Evolutionary conservation across 129 eudicot species (phyloP).

Genomic region (Arctium lappa): DNA sequence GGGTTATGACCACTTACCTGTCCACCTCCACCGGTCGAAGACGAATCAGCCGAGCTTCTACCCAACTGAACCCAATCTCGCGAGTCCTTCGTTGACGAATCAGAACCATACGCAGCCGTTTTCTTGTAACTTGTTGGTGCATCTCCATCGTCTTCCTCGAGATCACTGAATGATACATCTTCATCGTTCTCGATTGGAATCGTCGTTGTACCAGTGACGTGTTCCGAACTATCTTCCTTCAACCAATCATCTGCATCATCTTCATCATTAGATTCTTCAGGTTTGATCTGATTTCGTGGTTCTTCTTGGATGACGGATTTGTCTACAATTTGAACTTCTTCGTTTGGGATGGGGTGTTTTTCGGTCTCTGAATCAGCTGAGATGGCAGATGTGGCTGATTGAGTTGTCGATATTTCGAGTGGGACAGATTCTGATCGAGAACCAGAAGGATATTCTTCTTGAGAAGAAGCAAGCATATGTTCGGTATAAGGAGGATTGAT

Average conservation of each 20-base stretch:
- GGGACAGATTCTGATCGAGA: slow-evolving; percentile 24
- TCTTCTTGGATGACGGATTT: slow-evolving; percentile 49
- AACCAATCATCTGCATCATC: slow-evolving; percentile 88
- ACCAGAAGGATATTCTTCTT: slow-evolving; percentile 35
- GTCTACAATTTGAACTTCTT: slow-evolving; percentile 51
- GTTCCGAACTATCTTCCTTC: slow-evolving; percentile 65
- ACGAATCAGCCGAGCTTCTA: slow-evolving; percentile 33
- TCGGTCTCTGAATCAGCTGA: slow-evolving; percentile 42
- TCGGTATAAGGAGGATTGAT: not conserved
- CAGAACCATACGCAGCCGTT: slow-evolving; percentile 31
- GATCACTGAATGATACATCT: slow-evolving; percentile 93
- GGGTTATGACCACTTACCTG: slow-evolving; percentile 40
- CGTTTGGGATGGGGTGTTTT: slow-evolving; percentile 39
- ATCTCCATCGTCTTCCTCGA: slow-evolving; percentile 82
- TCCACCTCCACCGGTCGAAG: slow-evolving; percentile 30
- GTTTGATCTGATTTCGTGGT: slow-evolving; percentile 17
- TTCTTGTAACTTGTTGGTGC: slow-evolving; percentile 46
- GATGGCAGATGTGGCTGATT: slow-evolving; percentile 10
- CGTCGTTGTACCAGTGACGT: slow-evolving; percentile 30
- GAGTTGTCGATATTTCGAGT: slow-evolving; percentile 10
- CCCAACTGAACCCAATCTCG: slow-evolving; percentile 81
- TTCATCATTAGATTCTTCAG: slow-evolving; percentile 39
- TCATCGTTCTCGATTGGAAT: slow-evolving; percentile 66
- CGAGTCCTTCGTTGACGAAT: slow-evolving; percentile 60
- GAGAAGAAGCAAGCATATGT: not conserved